phyloP scores from a whole-genome alignment of 208 protist species.

The Leishmania braziliensis region DNA sequence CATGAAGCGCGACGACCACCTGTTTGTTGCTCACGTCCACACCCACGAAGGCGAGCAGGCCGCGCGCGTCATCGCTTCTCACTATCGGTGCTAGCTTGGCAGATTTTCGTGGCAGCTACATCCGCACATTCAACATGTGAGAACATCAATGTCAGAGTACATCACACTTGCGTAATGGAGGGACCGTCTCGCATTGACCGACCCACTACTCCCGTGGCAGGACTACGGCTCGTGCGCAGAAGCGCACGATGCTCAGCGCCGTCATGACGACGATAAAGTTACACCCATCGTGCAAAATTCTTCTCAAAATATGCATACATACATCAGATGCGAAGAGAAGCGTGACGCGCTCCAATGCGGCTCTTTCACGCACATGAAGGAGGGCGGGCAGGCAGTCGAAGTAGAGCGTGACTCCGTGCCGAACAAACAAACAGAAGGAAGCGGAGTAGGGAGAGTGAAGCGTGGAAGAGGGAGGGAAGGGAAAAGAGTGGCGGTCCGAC shows the following conservation, averaged over 20 bases:
- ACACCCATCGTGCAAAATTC: background rate
- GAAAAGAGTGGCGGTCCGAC: background rate
- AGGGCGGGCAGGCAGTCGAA: background rate
- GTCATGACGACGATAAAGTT: background rate
- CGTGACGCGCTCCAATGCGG: background rate
- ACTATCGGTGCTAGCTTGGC: background rate
- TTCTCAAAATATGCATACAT: background rate
- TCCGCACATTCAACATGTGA: background rate
- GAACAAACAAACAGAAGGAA: background rate
- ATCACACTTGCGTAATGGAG: background rate
- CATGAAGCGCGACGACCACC: conserved; percentile 46
- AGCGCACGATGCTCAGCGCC: background rate
- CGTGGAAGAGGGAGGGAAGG: background rate
- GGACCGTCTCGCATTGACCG: background rate
- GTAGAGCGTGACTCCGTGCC: background rate
- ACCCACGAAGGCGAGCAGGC: background rate
- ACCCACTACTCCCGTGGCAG: background rate
- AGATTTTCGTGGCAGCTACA: background rate
- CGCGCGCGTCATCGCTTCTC: background rate
- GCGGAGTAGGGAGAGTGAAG: background rate
- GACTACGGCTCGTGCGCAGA: background rate
- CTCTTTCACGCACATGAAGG: background rate
- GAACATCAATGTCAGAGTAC: background rate
- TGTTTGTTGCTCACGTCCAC: conserved; percentile 1
- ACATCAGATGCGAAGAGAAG: background rate